These are phyloP conservation scores for Pseudotulostoma volvatum DNA, from an alignment of 495 filamentous ascomycete genomes.

Conservation along the genomic window DNA sequence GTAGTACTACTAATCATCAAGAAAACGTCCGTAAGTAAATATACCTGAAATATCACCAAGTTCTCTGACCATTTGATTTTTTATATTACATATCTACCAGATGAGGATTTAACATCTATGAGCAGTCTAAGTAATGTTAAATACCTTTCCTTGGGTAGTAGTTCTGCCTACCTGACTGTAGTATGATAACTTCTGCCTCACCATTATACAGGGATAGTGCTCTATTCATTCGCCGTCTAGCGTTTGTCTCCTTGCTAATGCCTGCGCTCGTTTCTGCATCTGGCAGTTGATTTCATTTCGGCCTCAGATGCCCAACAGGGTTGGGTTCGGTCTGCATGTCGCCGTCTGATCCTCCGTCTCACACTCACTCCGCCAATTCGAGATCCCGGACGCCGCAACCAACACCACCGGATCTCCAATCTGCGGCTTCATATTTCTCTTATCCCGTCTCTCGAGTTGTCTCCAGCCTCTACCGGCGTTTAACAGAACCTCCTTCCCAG, in stretches of 20 bases:
- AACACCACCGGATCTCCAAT: slow-evolving; percentile 13
- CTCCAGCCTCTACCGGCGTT: slow-evolving; percentile 34
- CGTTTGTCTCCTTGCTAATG: neutral
- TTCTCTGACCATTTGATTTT: no score
- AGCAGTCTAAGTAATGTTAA: no score
- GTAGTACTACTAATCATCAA: no score
- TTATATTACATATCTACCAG: no score
- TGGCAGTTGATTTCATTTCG: slow-evolving; percentile 9
- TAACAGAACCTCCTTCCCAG: slow-evolving; percentile 25
- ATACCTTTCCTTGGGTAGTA: no score
- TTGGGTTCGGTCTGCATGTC: slow-evolving; percentile 11
- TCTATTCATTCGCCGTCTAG: no score
- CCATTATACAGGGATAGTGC: no score
- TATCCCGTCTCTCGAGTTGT: slow-evolving; percentile 40
- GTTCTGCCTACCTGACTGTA: no score
- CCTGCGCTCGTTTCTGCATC: neutral
- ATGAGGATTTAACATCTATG: no score
- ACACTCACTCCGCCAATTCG: slow-evolving; percentile 15
- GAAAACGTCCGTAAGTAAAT: no score
- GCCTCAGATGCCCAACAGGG: neutral
- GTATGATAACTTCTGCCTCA: no score
- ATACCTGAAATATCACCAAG: no score
- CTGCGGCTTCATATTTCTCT: slow-evolving; percentile 34
- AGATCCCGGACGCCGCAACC: slow-evolving; percentile 15
- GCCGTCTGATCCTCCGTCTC: slow-evolving; percentile 11